Base-by-base conservation (phyloP, 306 rosid species). In the Prunus mongolica region DNA sequence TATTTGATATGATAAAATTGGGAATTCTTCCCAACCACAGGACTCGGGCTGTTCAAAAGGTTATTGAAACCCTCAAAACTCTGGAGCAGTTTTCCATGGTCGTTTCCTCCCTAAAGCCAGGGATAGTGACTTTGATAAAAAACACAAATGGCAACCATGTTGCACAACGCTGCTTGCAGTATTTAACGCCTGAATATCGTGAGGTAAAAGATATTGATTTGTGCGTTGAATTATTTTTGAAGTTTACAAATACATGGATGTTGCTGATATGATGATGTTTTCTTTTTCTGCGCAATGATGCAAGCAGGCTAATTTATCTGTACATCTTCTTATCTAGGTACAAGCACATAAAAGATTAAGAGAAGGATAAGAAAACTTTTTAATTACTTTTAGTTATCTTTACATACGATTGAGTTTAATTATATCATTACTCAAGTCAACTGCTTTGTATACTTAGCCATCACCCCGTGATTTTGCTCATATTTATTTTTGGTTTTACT, bases 31-130 rank as follows among this genome's bases (percentile, higher is more conserved):
- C 56, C 45, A 72, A 77, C 44, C 10, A 51, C 84, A 88, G 92
- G 82, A 88, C 90, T 65, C 80, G 92, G 55, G 92, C 88, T 58
- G 83, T 88, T 78, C 92, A 88, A 76, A 88, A 82, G 85, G 85
- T 88, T 60, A 86, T 86, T 67, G 92, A 88, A 75, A 88, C 92
- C 38, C 90, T 88, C 27, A 78, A 80, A 76, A 82, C 79, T 19
- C 75, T 64, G 24, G 88, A 84, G 80, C 90, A 88, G 66, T 74
- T 84, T 69, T 77, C 73, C 61, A 44, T 88, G 79, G 74, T 88
- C 65, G 81, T 86, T 73, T 86, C 88, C n/a, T n/a, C 92, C 12
- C 65, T 88, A 5, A 76, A 77, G 75, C 75, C 81, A 20, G 88
- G 85, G 57, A 74, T 86, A 19, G 80, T 86, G 72, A 78, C 79